Percentiles rank a stretch among this genome's conserved stretches.
These are phyloP conservation scores for Gossypium herbaceum DNA, from an alignment of 345 rosid genomes.

Conservation along the genomic window DNA sequence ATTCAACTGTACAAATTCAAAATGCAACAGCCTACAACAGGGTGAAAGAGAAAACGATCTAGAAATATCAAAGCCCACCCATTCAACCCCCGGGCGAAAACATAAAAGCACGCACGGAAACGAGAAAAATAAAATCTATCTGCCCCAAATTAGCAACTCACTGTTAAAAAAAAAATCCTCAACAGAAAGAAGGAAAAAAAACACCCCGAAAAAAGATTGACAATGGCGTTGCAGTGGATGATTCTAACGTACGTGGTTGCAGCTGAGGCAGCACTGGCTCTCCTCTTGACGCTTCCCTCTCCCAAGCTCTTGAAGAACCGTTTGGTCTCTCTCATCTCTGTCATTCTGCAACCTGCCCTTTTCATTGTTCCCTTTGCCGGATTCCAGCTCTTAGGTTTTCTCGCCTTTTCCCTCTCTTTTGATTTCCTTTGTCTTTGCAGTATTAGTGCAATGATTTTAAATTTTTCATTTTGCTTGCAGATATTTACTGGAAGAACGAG, in stretches of 20 bases:
- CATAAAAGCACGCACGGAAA: too few species aligned
- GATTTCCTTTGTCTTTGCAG: background rate
- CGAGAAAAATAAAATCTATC: too few species aligned
- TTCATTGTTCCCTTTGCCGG: constrained; percentile 60
- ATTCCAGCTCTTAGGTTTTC: constrained; percentile 58
- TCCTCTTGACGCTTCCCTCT: constrained; percentile 51
- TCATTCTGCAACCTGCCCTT: constrained; percentile 54
- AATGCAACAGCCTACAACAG: too few species aligned
- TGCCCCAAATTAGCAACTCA: background rate
- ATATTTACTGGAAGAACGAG: constrained; percentile 71
- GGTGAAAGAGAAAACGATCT: too few species aligned
- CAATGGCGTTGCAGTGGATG: constrained; percentile 74
- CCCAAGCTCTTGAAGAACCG: constrained; percentile 54
- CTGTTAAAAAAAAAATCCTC: background rate
- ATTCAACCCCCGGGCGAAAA: too few species aligned
- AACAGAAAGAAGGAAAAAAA: background rate
- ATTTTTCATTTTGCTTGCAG: constrained; percentile 22
- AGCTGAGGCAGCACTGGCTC: constrained; percentile 50
- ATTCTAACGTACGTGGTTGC: constrained; percentile 60
- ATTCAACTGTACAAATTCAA: too few species aligned
- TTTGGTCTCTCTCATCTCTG: constrained; percentile 50
- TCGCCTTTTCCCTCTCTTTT: background rate
- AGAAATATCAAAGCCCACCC: too few species aligned
- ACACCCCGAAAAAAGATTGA: background rate
- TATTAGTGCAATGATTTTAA: background rate